phyloP scores from a whole-genome alignment of 129 eudicot species.

The Sambucus nigra region DNA sequence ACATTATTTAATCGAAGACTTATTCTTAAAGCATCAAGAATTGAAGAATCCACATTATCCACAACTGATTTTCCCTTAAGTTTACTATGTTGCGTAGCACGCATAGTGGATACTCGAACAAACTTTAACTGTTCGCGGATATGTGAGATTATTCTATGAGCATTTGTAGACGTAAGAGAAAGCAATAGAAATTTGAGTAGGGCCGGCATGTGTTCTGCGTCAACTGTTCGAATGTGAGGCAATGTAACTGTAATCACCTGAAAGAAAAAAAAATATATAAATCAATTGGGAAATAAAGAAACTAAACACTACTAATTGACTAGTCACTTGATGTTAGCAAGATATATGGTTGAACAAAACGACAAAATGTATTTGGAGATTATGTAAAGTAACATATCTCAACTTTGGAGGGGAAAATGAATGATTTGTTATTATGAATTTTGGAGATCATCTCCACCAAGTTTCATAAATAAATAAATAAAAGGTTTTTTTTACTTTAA shows the following conservation, averaged over 20 bases:
- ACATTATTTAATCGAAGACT: conserved; percentile 74
- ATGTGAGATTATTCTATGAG: conserved; percentile 60
- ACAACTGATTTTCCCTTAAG: conserved; percentile 55
- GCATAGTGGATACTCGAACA: conserved; percentile 37
- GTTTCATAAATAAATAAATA: too few species aligned
- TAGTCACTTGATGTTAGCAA: too few species aligned
- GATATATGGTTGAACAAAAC: too few species aligned
- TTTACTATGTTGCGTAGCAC: conserved; percentile 41
- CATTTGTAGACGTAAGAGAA: conserved; percentile 52
- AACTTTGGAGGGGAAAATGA: too few species aligned
- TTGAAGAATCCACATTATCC: conserved; percentile 47
- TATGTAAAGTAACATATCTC: too few species aligned
- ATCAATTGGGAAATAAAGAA: neutral
- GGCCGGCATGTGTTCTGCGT: conserved; percentile 62
- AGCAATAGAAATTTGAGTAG: conserved; percentile 64
- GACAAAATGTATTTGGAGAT: too few species aligned
- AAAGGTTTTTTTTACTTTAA: too few species aligned
- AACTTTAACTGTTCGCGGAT: conserved; percentile 64
- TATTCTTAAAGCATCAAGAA: conserved; percentile 68
- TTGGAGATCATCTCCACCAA: too few species aligned
- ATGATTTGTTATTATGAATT: too few species aligned
- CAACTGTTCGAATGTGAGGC: conserved; percentile 70
- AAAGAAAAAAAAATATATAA: conserved; percentile 11
- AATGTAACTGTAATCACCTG: conserved; percentile 70
- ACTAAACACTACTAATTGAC: neutral